Evolutionary conservation across 495 filamentous ascomycete species (phyloP).

Genomic region (Monascus purpureus): DNA sequence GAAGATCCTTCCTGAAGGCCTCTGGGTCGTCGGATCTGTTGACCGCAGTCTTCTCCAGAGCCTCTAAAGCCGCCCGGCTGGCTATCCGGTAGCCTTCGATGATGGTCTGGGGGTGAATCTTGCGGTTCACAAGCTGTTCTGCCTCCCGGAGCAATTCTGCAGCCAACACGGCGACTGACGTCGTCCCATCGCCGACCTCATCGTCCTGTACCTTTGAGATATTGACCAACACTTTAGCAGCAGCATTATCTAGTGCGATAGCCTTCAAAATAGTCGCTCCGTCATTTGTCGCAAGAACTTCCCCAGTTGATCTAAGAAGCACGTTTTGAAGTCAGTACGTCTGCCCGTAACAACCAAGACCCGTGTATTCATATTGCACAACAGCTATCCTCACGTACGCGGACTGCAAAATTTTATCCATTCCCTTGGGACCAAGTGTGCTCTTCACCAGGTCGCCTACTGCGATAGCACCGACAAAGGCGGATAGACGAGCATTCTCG

Average conservation of each 20-base stretch:
- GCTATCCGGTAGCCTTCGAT: constrained; percentile 99
- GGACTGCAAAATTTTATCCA: constrained; percentile 99
- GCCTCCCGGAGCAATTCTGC: constrained; percentile 93
- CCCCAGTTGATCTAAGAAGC: constrained; percentile 64
- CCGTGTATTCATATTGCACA: too few species aligned
- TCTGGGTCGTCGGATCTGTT: constrained; percentile 73
- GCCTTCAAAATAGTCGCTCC: constrained; percentile 96
- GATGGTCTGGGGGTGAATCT: constrained; percentile 98
- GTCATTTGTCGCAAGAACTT: constrained; percentile 97
- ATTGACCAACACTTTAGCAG: constrained; percentile 88
- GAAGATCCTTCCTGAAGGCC: constrained; percentile 78
- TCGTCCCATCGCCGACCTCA: constrained; percentile 94
- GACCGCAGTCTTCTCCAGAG: constrained; percentile 70
- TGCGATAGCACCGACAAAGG: constrained; percentile 94
- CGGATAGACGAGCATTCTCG: constrained; percentile 94
- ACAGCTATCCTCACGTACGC: constrained; percentile 60
- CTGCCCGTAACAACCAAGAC: too few species aligned
- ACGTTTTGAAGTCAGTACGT: constrained; percentile 3
- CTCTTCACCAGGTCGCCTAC: constrained; percentile 96
- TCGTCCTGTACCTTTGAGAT: constrained; percentile 99
- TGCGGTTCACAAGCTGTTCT: constrained; percentile 90
- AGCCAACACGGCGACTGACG: constrained; percentile 80
- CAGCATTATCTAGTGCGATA: constrained; percentile 97
- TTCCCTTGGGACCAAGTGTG: constrained; percentile 92
- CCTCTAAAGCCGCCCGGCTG: constrained; percentile 68